Percentiles rank a stretch among this genome's conserved stretches.
These are phyloP conservation scores for Hordeum marinum DNA, from an alignment of 176 grass and related monocot genomes.

Conservation along the genomic window DNA sequence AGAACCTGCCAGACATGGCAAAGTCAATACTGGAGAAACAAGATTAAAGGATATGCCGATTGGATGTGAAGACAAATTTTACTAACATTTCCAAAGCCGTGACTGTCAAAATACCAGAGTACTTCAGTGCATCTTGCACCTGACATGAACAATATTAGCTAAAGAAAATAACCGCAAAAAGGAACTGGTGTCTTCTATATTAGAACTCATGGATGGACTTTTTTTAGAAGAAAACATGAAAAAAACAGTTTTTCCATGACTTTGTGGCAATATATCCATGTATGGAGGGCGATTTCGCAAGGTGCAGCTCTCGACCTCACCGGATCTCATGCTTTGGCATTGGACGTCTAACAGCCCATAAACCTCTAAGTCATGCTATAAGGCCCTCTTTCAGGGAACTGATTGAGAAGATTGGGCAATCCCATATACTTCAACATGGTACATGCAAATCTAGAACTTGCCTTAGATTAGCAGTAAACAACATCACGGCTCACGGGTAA, in stretches of 20 bases:
- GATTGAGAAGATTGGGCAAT: too few relatives aligned
- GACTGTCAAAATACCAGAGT: slow-evolving; percentile 86
- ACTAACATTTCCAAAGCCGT: slow-evolving; percentile 99
- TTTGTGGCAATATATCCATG: too few relatives aligned
- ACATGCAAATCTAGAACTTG: background rate
- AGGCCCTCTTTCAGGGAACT: too few relatives aligned
- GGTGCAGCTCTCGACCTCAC: too few relatives aligned
- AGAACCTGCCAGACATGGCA: slow-evolving; percentile 62
- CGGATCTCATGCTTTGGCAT: too few relatives aligned
- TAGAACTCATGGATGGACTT: background rate
- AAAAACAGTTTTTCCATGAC: background rate
- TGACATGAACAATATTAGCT: slow-evolving; percentile 31
- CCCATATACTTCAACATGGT: background rate
- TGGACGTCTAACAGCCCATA: too few relatives aligned
- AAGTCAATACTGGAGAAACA: slow-evolving; percentile 10
- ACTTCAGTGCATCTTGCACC: slow-evolving; percentile 75
- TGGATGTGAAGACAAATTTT: slow-evolving; percentile 21
- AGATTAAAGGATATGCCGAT: slow-evolving; percentile 14
- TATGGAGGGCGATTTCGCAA: too few relatives aligned
- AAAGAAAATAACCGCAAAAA: slow-evolving; percentile 13
- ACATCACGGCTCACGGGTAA: background rate
- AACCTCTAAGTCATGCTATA: too few relatives aligned
- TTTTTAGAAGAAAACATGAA: background rate
- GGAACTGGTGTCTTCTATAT: background rate
- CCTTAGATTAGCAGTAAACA: background rate